Evolutionary conservation across 108 stramenopile genomes (phyloP).

Genomic region (Cyclotella choctawhatcheeana): DNA sequence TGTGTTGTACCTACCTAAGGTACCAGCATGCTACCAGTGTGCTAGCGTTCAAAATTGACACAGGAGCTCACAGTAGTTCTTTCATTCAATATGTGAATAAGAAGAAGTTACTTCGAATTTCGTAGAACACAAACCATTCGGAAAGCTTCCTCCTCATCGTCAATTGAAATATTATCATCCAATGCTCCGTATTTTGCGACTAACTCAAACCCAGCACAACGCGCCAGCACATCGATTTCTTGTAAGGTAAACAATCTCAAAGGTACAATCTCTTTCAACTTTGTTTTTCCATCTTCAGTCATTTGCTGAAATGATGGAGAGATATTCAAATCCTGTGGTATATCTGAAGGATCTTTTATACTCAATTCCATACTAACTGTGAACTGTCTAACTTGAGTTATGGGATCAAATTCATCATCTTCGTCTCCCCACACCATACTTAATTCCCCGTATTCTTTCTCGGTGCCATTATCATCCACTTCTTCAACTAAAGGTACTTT

Average conservation of each 20-base stretch:
- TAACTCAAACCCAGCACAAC: conserved; percentile 66
- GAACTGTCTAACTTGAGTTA: conserved; percentile 75
- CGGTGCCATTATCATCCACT: conserved; percentile 49
- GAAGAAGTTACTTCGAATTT: too few relatives aligned
- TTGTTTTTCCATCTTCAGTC: conserved; percentile 32
- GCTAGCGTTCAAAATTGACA: too few relatives aligned
- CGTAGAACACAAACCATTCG: conserved; percentile 81
- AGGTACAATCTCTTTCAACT: conserved; percentile 75
- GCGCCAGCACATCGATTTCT: conserved; percentile 78
- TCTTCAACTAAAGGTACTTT: conserved; percentile 70
- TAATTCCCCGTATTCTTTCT: conserved; percentile 69
- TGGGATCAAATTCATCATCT: conserved; percentile 83
- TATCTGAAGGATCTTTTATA: conserved; percentile 41
- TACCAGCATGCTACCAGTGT: too few relatives aligned
- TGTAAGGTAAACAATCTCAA: conserved; percentile 83
- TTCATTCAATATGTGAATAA: too few relatives aligned
- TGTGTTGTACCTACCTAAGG: too few relatives aligned
- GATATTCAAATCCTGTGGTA: conserved; percentile 31
- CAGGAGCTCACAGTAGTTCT: too few relatives aligned
- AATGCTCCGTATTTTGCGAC: conserved; percentile 79
- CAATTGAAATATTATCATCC: conserved; percentile 66
- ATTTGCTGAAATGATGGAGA: conserved; percentile 16
- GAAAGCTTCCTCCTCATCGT: conserved; percentile 77
- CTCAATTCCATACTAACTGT: conserved; percentile 73
- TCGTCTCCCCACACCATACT: conserved; percentile 87